Evolutionary conservation across 495 filamentous ascomycete genomes (phyloP).

Genomic region (Neurospora sp.): DNA sequence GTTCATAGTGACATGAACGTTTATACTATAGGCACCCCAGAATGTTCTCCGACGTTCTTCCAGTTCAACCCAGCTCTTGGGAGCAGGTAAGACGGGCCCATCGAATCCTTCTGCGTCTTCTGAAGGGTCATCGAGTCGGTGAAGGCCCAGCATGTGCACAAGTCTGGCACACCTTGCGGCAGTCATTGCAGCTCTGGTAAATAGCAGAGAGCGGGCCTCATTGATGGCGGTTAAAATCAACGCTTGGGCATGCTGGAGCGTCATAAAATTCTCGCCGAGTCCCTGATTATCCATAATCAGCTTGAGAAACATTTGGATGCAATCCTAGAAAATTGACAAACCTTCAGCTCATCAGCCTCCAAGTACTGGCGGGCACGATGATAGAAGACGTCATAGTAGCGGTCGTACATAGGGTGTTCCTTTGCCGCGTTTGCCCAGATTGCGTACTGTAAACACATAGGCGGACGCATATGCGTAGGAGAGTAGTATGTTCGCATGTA

Average conservation of each 20-base stretch:
- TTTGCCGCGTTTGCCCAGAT: conserved; percentile 35
- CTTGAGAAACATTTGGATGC: not conserved
- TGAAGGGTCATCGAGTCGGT: conserved; percentile 32
- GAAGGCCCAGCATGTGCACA: conserved; percentile 37
- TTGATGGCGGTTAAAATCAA: conserved; percentile 33
- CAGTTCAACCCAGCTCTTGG: conserved; percentile 35
- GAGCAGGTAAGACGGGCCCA: conserved; percentile 24
- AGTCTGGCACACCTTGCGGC: conserved; percentile 29
- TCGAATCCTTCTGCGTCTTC: conserved; percentile 15
- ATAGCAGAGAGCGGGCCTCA: conserved; percentile 31
- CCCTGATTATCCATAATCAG: conserved; percentile 18
- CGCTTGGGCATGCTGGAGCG: conserved; percentile 35
- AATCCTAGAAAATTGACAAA: conserved; percentile 3
- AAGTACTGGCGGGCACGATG: conserved; percentile 36
- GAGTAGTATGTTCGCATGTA: conserved; percentile 34
- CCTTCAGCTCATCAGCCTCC: conserved; percentile 40
- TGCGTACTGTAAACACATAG: conserved; percentile 40
- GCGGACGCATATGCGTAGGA: conserved; percentile 34
- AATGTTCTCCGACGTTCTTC: conserved; percentile 44
- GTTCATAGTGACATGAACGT: conserved; percentile 36
- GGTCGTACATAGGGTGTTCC: conserved; percentile 26
- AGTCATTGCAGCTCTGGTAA: conserved; percentile 37
- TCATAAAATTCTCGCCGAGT: conserved; percentile 35
- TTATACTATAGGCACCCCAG: conserved; percentile 42
- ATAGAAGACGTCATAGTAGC: conserved; percentile 36